phyloP scores from a whole-genome alignment of 352 stramenopile genomes.

The Pythium apleroticum region DNA sequence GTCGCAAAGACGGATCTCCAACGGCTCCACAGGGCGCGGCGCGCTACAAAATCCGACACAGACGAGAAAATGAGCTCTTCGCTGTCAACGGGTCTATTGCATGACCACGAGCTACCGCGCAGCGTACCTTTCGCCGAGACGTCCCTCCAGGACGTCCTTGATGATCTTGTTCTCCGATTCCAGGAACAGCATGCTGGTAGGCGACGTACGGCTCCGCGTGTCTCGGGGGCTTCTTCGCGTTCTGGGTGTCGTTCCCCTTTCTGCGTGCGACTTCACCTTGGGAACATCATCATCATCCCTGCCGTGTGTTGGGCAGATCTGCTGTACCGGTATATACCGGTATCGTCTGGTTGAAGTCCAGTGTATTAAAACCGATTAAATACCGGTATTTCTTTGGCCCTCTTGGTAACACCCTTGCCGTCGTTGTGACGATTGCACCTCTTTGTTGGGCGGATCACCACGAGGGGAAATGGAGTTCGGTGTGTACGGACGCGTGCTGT shows the following conservation, averaged over 20 bases:
- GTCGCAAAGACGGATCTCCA: slow-evolving; percentile 81
- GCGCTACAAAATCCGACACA: slow-evolving; percentile 41
- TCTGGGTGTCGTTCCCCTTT: slow-evolving; percentile 20
- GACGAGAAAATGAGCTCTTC: slow-evolving; percentile 5
- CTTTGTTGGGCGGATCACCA: neutral
- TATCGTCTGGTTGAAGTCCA: slow-evolving; percentile 29
- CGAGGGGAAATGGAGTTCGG: slow-evolving; percentile 49
- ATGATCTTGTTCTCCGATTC: slow-evolving; percentile 89
- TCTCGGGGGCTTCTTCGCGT: slow-evolving; percentile 21
- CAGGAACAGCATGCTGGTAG: slow-evolving; percentile 68
- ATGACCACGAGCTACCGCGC: neutral
- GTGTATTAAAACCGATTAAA: slow-evolving; percentile 11
- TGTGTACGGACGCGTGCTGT: slow-evolving; percentile 73
- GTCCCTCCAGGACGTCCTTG: slow-evolving; percentile 76
- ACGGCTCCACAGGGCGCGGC: slow-evolving; percentile 64
- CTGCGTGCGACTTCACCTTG: slow-evolving; percentile 3
- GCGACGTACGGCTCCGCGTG: slow-evolving; percentile 10
- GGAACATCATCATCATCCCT: slow-evolving; percentile 14
- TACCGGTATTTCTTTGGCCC: slow-evolving; percentile 10
- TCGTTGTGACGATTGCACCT: neutral
- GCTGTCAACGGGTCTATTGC: neutral
- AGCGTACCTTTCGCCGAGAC: slow-evolving; percentile 69
- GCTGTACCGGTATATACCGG: slow-evolving; percentile 24
- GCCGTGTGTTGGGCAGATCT: slow-evolving; percentile 27
- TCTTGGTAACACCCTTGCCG: neutral